Evolutionary conservation across 2,329 filamentous ascomycete species (phyloP), one percentile per base, ranked within the genome.

Genomic region (Endoconidiophora polonica): DNA sequence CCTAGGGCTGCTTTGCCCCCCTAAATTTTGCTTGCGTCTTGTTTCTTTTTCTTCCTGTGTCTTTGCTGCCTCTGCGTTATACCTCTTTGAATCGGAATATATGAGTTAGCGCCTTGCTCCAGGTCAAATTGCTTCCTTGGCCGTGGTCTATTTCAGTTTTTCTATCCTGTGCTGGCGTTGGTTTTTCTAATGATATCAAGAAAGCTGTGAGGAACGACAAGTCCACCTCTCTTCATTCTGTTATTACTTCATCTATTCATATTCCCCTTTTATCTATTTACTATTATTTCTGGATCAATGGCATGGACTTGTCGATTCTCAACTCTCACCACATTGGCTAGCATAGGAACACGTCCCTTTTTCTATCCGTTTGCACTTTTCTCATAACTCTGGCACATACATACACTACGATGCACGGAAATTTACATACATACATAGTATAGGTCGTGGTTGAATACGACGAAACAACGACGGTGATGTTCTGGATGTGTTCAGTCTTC

Each of bases 1-100:
- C 20, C 22, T 18, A 50, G 42, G 43, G 42, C 41, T 23, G 23
- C 42, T 38, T 45, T 50, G 14, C n/a, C 29, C 42, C 29, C n/a
- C 16, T 18, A 24, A 38, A 16, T 40, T 29, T 64, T 64, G 65
- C 66, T 65, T 62, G 62, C 71, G 71, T 66, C 64, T 67, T 64
- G 66, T 63, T 63, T 62, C 48, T 29, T 45, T 22, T 48, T 47
- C 44, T 48, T 54, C 24, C 23, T 48, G 43, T 52, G 33, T 54
- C 18, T 46, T 49, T 49, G 39, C 23, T 53, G 44, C 43, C 38
- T 50, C 46, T 50, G 51, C 51, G 47, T 50, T 52, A 52, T 52
- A 52, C 50, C 50, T 52, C 29, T 48, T 48, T 52, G 50, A 52
- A 52, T 48, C 20, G 48, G 52, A 52, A 48, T 43, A 44, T 52